Base-by-base conservation (phyloP, 1,284 basidiomycete species). In the Cryptococcus depauperatus region DNA sequence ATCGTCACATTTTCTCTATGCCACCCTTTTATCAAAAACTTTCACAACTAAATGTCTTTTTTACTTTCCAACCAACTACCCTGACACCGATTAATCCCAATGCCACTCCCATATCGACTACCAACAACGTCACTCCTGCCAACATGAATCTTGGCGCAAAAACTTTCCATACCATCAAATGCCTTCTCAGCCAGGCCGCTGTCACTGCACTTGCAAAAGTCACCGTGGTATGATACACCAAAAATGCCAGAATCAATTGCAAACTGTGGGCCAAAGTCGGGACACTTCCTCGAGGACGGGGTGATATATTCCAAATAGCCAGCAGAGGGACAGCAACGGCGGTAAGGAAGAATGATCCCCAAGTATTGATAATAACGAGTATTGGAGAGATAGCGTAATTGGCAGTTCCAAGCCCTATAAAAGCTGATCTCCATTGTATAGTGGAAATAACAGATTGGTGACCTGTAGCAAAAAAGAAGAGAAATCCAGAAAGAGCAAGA, bases 121-220 rank as follows among this genome's bases (percentile, higher is more conserved):
- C 53, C 5, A 79, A 45, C 25, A 75, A 54, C 11, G 64, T 64
- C 3, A 74, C 62, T 0, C 77, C 84, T 0, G 79, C 83, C 13
- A 80, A 66, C 83, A 96, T 92, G 64, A 92, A 93, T 48, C 92
- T 74, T 41, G 95, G 95, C 25, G 91, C 91, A 65, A 97, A 98
- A 5, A 96, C 83, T 71, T 97, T 97, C 90, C 93, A 99, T 29
- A 97, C 90, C 92, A 98, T 97, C 55, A 98, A 69, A 69, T 99
- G 95, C 33, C 93, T 69, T 46, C 90, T 71, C 44, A 97, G 74
- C 61, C 81, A 78, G 3, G 84, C 83, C 0, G 89, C 82, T 48
- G 82, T 83, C 5, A 80, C 67, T 4, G 87, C 82, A 8, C 80
- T 79, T 3, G 84, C 80, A 5, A 93, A 64, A 0, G 87, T 69